phyloP scores from a whole-genome alignment of 306 rosid species.

The Cucurbita argyrosperma region DNA sequence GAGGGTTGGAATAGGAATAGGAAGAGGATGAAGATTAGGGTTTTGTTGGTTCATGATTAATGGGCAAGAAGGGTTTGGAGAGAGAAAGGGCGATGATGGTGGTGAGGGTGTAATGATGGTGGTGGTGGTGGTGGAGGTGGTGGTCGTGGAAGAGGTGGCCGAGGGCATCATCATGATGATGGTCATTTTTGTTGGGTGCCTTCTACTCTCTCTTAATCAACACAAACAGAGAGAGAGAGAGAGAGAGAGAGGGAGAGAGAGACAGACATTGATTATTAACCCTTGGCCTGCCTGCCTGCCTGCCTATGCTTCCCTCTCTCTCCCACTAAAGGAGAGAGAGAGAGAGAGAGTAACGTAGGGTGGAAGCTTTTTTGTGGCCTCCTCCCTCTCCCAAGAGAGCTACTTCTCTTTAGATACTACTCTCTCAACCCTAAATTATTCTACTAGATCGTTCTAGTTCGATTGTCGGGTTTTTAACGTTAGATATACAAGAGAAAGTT shows the following conservation, averaged over 20 bases:
- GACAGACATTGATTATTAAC: slow-evolving; percentile 10
- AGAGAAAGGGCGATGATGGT: slow-evolving; percentile 21
- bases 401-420: no score
- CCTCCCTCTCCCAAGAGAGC: background rate
- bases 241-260: slow-evolving; percentile 10
- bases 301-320: slow-evolving; percentile 9
- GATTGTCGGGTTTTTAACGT: no score
- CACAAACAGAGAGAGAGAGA: background rate
- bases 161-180: slow-evolving; percentile 15
- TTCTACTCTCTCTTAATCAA: slow-evolving; percentile 10
- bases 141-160: slow-evolving; percentile 5
- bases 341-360: slow-evolving; percentile 13
- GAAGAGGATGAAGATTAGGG: slow-evolving; percentile 19
- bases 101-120: slow-evolving; percentile 61
- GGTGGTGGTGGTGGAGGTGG: slow-evolving; percentile 16
- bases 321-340: background rate
- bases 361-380: slow-evolving; percentile 8
- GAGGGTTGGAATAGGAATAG: no score
- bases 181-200: slow-evolving; percentile 59
- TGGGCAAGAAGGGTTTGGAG: slow-evolving; percentile 6
- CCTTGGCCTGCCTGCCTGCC: slow-evolving; percentile 2
- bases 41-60: slow-evolving; percentile 9
- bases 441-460: no score
- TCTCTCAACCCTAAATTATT: no score
- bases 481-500: background rate